Evolutionary conservation across 805 yeast genomes (phyloP), one percentile per base, ranked within the genome.

Genomic region (Metschnikowia peoriensis): DNA sequence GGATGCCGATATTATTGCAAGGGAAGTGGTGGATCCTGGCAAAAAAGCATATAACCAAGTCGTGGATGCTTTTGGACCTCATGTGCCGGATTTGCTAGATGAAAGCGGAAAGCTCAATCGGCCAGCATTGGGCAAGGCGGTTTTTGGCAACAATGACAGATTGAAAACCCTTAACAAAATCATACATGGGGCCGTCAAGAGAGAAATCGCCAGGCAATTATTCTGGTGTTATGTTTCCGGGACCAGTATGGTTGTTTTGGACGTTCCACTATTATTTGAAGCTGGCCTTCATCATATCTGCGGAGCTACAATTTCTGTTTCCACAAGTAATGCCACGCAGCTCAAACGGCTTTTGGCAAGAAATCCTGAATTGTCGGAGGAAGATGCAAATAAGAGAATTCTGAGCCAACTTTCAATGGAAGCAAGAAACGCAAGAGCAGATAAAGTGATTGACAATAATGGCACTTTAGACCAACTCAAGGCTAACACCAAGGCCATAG

Each of bases 1-100:
- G 1, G 99, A 94, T 71, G 98, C 99, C 1, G 99, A 94, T 67
- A 67, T 81, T 46, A 86, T 96, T 42, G 98, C 99, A 0, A 79
- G 87, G 53, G 84, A 89, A 55, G 88, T 92, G 7, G 96, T 93
- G 10, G 81, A 78, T 58, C 97, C 97, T 0, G 96, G 94, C 0
- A 78, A 76, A 43, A 71, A 75, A 2, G 96, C 93, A 0, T 91
- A 88, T 67, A 71, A 75, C 1, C 72, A 80, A 58, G 86, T 94
- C 8, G 82, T 89, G 1, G 66, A 61, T 7, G 71, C 86, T 44
- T 94, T 93, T 63, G 69, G 70, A 0, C 71, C 74, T 1, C 76
- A 76, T 17, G 73, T 89, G 1, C 81, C 84, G 0, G 80, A 81
- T 43, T 59, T 82, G 43, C 59, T 84, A 5, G 62, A 69, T 17